Evolutionary conservation across 2,329 filamentous ascomycete species (phyloP), one percentile per base, ranked within the genome.

Genomic region (Colletotrichum shisoi): DNA sequence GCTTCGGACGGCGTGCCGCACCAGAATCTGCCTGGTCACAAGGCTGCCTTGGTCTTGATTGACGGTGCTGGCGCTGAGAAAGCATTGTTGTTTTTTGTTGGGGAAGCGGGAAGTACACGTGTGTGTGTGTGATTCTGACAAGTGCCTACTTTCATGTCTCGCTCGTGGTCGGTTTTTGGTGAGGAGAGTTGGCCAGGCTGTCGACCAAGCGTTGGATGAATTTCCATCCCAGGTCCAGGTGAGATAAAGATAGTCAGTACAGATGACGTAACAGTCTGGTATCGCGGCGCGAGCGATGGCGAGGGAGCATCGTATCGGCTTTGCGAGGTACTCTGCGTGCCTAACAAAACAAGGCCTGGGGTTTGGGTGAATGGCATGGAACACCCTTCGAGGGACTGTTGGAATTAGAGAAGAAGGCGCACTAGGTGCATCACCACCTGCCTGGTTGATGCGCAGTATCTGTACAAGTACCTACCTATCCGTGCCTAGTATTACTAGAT

Each of bases 1-100:
- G 54, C 37, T 64, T 64, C 61, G 65, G 61, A 68, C 51, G 65
- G 65, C 65, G 48, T 68, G 65, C 65, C 65, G 65, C 54, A 64
- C 48, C 17, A 56, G 31, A 68, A 12, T 60, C 65, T 68, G 65
- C 61, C 65, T 68, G 61, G 56, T 68, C 65, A 68, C 65, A 59
- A 60, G 65, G 65, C 65, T 68, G 64, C 61, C 61, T 54, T 64
- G 64, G 61, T 21, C 54, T 24, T 21, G 54, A 24, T 17, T 12
- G 19, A 62, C 52, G 27, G 21, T 45, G 52, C 53, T 45, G n/a
- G 37, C 31, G 31, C 40, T 44, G 12, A 37, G 21, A 9, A 39
- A 21, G 27, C 19, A 15, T 37, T 40, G 13, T n/a, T 21, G 13
- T 48, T 67, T 62, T 62, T 52, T 54, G 53, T 67, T 63, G 64